Conservation (phyloP, 176 grass and related monocot genomes). For the Aegilops speltoides region DNA sequence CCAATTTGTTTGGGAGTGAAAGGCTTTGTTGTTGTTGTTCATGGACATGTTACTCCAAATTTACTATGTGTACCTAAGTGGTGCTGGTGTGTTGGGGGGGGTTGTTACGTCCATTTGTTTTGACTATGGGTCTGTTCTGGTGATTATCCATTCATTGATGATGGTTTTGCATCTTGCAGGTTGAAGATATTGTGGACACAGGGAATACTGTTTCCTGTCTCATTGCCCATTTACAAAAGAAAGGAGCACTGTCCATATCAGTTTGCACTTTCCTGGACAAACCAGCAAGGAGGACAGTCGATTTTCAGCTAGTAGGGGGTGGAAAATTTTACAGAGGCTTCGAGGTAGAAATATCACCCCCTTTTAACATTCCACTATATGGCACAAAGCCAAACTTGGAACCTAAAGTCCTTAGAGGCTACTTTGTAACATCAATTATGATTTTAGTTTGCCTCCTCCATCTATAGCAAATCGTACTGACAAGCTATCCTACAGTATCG, state of each 20-base stretch:
- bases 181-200: conserved; percentile 96
- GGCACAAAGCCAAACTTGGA: not conserved
- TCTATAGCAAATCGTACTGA: not conserved
- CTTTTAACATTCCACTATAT: not conserved
- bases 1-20: too few species aligned
- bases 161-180: conserved; percentile 39
- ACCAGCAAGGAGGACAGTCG: conserved; percentile 71
- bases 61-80: too few species aligned
- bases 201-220: conserved; percentile 80
- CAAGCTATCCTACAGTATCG: not conserved
- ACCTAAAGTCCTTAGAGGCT: not conserved
- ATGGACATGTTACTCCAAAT: too few species aligned
- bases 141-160: conserved; percentile 2
- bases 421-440: not conserved
- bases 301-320: conserved; percentile 62
- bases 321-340: conserved; percentile 94
- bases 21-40: too few species aligned
- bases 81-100: too few species aligned
- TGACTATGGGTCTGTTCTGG: not conserved
- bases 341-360: conserved; percentile 48
- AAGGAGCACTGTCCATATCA: conserved; percentile 78
- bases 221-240: conserved; percentile 71
- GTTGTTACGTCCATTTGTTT: not conserved
- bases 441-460: not conserved
- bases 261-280: conserved; percentile 93